Percentiles rank a stretch among this genome's conserved stretches.
Evolutionary conservation across 805 yeast genomes (phyloP).

Genomic region (Candida krabiensis): DNA sequence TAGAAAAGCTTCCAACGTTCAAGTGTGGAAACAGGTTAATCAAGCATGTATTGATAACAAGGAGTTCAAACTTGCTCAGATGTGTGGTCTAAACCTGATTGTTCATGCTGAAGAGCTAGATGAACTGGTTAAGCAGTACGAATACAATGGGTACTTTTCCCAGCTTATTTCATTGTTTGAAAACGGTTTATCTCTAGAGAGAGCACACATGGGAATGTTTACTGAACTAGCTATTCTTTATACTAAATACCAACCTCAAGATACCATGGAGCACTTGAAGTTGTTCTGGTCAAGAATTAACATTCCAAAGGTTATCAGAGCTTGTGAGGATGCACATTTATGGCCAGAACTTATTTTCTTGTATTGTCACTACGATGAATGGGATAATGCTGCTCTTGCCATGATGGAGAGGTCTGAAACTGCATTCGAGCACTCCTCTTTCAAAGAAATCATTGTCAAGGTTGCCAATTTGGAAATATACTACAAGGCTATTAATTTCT

Average conservation of each 20-base stretch:
- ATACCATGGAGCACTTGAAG: conserved; percentile 94
- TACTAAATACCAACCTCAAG: conserved; percentile 85
- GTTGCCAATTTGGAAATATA: conserved; percentile 95
- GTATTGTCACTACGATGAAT: conserved; percentile 97
- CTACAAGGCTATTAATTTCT: conserved; percentile 95
- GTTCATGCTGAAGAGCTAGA: conserved; percentile 97
- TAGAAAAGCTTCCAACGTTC: conserved; percentile 90
- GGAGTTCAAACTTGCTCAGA: conserved; percentile 96
- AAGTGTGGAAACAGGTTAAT: conserved; percentile 97
- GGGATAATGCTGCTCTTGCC: conserved; percentile 97
- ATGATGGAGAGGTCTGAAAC: conserved; percentile 94
- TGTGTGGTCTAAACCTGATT: conserved; percentile 95
- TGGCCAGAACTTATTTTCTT: conserved; percentile 96
- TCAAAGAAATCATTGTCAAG: conserved; percentile 92
- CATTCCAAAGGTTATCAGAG: conserved; percentile 94
- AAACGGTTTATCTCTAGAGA: conserved; percentile 92
- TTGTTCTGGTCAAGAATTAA: conserved; percentile 97
- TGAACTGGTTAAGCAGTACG: conserved; percentile 84
- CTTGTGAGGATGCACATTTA: conserved; percentile 89
- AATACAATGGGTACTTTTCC: conserved; percentile 85
- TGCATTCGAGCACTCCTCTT: conserved; percentile 89
- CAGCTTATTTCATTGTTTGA: conserved; percentile 92
- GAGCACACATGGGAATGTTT: conserved; percentile 99
- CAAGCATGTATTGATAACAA: conserved; percentile 93
- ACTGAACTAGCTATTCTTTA: conserved; percentile 92